These are phyloP conservation scores for Penicillium waksmanii DNA, from an alignment of 495 filamentous ascomycete genomes.

Conservation along the genomic window DNA sequence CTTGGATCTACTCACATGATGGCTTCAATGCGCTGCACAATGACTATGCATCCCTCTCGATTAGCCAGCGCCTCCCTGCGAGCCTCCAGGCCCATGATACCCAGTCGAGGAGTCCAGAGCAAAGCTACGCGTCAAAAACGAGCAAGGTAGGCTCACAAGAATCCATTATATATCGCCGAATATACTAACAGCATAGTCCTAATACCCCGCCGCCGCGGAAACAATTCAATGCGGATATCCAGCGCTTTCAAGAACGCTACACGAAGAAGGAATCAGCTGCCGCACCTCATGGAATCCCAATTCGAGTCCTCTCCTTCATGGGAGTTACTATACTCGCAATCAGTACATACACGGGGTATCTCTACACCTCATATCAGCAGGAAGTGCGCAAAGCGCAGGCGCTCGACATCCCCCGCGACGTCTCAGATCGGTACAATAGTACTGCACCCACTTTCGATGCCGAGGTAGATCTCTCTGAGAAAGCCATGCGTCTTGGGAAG, in stretches of 20 bases:
- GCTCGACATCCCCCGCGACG: slow-evolving; percentile 49
- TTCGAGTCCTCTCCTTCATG: slow-evolving; percentile 41
- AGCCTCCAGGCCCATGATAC: slow-evolving; percentile 1
- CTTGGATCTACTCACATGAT: background rate
- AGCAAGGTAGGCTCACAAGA: slow-evolving; percentile 12
- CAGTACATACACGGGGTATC: slow-evolving; percentile 55
- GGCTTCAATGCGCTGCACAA: background rate
- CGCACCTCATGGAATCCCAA: slow-evolving; percentile 32
- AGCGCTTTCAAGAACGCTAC: slow-evolving; percentile 17
- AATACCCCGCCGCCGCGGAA: slow-evolving; percentile 14
- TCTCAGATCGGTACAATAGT: slow-evolving; percentile 59
- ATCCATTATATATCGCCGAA: too few species aligned
- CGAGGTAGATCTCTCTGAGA: slow-evolving; percentile 67
- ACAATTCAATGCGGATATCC: slow-evolving; percentile 14
- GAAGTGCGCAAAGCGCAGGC: slow-evolving; percentile 42
- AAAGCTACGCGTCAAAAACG: slow-evolving; percentile 20
- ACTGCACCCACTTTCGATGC: slow-evolving; percentile 65
- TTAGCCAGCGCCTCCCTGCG: slow-evolving; percentile 14
- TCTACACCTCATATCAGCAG: slow-evolving; percentile 51
- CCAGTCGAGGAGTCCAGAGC: slow-evolving; percentile 24
- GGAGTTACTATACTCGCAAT: slow-evolving; percentile 51
- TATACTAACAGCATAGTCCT: slow-evolving; percentile 7
- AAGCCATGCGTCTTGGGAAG: slow-evolving; percentile 62
- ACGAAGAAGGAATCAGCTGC: slow-evolving; percentile 9
- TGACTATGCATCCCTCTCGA: slow-evolving; percentile 22